Evolutionary conservation across 371 early-diverging fungal species (phyloP), one percentile per base, ranked within the genome.

Genomic region (Mortierella sp.): DNA sequence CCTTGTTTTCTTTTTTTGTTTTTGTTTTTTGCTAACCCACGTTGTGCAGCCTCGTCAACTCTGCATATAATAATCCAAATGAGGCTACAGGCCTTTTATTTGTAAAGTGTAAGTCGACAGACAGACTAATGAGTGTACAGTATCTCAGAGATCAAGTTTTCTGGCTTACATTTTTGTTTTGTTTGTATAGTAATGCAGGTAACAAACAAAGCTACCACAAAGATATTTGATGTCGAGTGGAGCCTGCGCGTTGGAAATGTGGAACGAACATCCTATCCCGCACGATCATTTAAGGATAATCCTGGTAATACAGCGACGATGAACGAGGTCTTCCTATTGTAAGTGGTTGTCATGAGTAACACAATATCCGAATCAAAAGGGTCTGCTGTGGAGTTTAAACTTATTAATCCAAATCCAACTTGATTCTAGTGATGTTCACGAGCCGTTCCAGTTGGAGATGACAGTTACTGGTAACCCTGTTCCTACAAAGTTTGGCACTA

Each of bases 251-350:
- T 80, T 31, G 80, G 75, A 28, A 63, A 67, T 29, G 61, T 64
- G 9, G 80, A 80, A 22, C 70, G 67, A 2, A 74, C 61, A 0
- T 70, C 80, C 2, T 67, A 74, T 43, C 65, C 80, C 15, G 23
- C 56, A 2, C 80, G 80, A 15, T 74, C 79, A 32, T 74, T 70
- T 68, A 80, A 74, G 56, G 75, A 74, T 45, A 74, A 51, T 26
- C 75, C 75, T 1, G 75, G 80, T n/a, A 80, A 70, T 53, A 80
- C 70, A 1, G 80, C 68, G 7, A 70, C 65, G 15, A 74, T 74
- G 80, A 74, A 80, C 55, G 80, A 80, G 45, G 61, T 74, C 42
- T 80, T 80, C 32, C 29, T 80, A 17, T 79, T 79, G 79, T 79
- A 70, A 3, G 78, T 47, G 17, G 15, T 13, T 55, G 13, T n/a